Base-by-base conservation (phyloP, 2,329 filamentous ascomycete species). In the Epichloe hybrida region DNA sequence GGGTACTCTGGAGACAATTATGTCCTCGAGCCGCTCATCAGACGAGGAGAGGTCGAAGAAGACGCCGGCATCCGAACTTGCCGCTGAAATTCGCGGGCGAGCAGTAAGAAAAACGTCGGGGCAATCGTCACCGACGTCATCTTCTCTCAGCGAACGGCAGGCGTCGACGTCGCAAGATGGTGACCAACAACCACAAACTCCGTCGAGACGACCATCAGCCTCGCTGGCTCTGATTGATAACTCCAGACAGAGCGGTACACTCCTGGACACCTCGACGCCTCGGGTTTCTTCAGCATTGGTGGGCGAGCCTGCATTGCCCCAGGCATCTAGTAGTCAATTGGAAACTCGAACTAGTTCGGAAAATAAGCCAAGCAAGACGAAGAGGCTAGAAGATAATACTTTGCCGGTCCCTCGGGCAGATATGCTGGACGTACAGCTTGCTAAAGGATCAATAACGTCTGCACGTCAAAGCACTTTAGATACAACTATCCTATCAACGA, bases 1-100 rank as follows among this genome's bases (percentile, higher is more conserved):
- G 62, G 77, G 79, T 3, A 83, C 79, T 1, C 64, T 83, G 4
- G 79, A 84, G 58, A 83, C 80, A 0, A 83, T 83, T 59, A 83
- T 83, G 71, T 82, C 78, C 23, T 80, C 77, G 0, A 83, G 79
- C 53, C 73, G 79, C 27, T 83, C 79, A 1, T 82, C 79, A 0
- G 78, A 81, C 23, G 80, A 83, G 55, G 79, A 81, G 41, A 75
- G 72, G 56, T 68, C 72, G n/a, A 77, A 73, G 56, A 81, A 79
- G 63, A 80, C 76, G 59, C 71, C 77, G 1, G 79, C 79, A 0
- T 69, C 73, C 1, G 76, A 79, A 51, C 66, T 82, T 27, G 72
- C 74, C 0, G 74, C 75, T 6, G 72, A 77, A 50, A 71, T 79
- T 37, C 75, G 73, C 40, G 77, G 73, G 27, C 71, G 76, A 49